Percentiles rank a stretch among this genome's conserved stretches.
phyloP scores from a whole-genome alignment of 2,329 filamentous ascomycete genomes.

The Chrysosporium queenslandicum region DNA sequence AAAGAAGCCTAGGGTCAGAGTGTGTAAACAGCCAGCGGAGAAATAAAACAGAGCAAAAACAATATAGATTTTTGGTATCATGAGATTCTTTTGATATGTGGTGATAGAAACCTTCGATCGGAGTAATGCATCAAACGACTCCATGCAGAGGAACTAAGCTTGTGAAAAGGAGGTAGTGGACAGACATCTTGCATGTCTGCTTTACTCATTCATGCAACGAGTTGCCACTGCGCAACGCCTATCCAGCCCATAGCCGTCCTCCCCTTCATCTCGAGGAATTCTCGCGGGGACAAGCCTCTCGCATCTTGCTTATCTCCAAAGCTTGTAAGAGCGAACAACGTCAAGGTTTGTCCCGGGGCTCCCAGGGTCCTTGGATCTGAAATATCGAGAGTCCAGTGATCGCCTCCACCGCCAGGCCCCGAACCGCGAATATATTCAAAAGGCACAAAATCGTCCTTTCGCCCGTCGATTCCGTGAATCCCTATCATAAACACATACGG shows the following conservation, averaged over 20 bases:
- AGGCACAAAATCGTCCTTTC: conserved; percentile 57
- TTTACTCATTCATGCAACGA: conserved; percentile 32
- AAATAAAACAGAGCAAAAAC: no score
- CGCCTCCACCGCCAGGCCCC: conserved; percentile 53
- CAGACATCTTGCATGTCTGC: no score
- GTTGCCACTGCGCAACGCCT: conserved; percentile 46
- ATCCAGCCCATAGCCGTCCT: conserved; percentile 42
- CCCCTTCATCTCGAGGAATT: conserved; percentile 42
- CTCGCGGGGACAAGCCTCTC: conserved; percentile 42
- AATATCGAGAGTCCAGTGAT: conserved; percentile 74
- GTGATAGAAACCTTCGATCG: no score
- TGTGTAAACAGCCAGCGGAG: no score
- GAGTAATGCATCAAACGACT: no score
- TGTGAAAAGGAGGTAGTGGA: no score
- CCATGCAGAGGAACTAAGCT: no score
- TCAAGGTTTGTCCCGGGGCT: conserved; percentile 56
- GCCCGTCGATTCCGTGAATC: conserved; percentile 56
- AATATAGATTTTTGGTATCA: no score
- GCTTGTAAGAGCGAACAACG: conserved; percentile 51
- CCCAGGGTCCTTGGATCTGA: conserved; percentile 53
- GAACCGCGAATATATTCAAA: conserved; percentile 45
- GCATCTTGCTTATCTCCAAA: conserved; percentile 43
- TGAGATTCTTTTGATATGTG: no score
- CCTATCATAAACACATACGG: conserved; percentile 61
- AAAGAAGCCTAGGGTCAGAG: no score